Evolutionary conservation across 1,139 yeast species (phyloP), one percentile per base, ranked within the genome.

Genomic region (Geotrichum fermentans): DNA sequence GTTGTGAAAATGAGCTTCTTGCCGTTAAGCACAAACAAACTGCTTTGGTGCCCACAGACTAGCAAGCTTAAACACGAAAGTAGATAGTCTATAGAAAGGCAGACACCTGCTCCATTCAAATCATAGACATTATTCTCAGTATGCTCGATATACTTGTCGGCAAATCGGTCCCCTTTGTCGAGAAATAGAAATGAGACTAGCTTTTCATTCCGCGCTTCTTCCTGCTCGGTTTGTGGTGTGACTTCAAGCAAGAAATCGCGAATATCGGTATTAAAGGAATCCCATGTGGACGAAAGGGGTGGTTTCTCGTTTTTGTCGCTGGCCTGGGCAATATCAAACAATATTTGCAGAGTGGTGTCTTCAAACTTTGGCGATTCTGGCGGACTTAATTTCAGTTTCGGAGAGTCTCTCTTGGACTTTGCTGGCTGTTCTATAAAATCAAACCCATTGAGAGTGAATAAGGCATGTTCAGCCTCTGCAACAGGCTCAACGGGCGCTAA

Each of bases 31-130:
- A 20, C 29, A 39, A 51, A 51, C 13, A 51, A 30, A 11, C 40
- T 33, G 7, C 51, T 43, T 21, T 48, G 45, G 20, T 48, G 34
- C 8, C 54, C 54, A 43, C 51, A 43, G 3, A 51, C 40, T 18
- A 45, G 38, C 2, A 39, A 34, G 7, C 30, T 34, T 7, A 51
- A 29, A 35, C 54, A 51, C 8, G 36, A 16, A n/a, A 47, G 32
- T 26, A 51, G 18, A 33, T 47, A 51, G 1, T 43, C 43, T 4
- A 32, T 14, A 10, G 47, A 28, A 5, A 47, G 14, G 4, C 42
- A 21, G 11, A 28, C 22, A 6, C 51, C 51, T 28, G 41, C 37
- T 2, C 39, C 40, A 33, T 33, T 33, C 2, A 43, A 18, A 13
- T 47, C 44, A 24, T 38, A 47, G 16, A 43, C 39, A 11, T 38